Evolutionary conservation across 2,329 filamentous ascomycete species (phyloP).

Genomic region (Fusarium gaditjirri): DNA sequence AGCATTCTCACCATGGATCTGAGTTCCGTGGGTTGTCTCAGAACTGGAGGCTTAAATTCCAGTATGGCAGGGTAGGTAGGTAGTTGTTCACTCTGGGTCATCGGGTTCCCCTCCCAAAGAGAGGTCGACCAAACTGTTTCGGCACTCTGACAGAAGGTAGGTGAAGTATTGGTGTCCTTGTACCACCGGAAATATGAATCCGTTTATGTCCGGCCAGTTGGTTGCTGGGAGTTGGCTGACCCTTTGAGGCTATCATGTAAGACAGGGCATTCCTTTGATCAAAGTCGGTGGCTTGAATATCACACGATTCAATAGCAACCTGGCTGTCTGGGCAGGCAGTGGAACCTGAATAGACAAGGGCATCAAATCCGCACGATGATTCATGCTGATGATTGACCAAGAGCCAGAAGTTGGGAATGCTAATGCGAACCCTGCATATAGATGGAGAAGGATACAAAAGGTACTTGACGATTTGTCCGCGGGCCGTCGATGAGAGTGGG

Average conservation of each 20-base stretch:
- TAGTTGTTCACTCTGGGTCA: background rate
- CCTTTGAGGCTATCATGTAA: constrained; percentile 24
- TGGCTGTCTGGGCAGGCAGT: background rate
- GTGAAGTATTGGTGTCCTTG: background rate
- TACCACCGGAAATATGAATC: background rate
- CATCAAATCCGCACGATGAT: constrained; percentile 11
- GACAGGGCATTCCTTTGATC: constrained; percentile 35
- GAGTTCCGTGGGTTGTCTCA: constrained; percentile 21
- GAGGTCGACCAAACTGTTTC: background rate
- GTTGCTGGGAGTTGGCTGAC: background rate
- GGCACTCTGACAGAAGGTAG: background rate
- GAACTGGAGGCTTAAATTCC: constrained; percentile 22
- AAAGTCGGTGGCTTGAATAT: constrained; percentile 16
- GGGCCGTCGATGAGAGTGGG: constrained; percentile 16
- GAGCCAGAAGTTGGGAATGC: constrained; percentile 20
- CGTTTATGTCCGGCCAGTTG: background rate
- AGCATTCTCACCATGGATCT: constrained; percentile 15
- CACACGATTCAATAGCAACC: background rate
- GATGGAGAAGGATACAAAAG: background rate
- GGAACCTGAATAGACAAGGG: background rate
- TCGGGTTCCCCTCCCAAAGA: background rate
- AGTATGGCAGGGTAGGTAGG: background rate
- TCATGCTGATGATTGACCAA: constrained; percentile 6
- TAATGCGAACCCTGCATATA: constrained; percentile 26
- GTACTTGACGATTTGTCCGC: background rate